A percentile compares a stretch with the other conserved stretches of the same genome.
These are phyloP conservation scores for Cyclotella sp. DNA, from an alignment of 108 stramenopile genomes.

Conservation along the genomic window DNA sequence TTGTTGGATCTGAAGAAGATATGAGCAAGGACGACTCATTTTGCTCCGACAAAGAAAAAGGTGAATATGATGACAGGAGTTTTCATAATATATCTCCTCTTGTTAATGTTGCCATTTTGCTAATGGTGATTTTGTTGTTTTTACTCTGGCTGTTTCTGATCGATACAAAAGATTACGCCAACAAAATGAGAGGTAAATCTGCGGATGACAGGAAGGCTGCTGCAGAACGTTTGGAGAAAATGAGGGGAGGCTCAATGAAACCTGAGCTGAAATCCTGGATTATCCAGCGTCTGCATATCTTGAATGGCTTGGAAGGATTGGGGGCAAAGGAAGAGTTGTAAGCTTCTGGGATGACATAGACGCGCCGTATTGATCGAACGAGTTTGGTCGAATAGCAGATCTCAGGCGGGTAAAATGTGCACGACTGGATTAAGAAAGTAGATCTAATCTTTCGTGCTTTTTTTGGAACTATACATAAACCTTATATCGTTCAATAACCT, in stretches of 20 bases:
- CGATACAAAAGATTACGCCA: constrained; percentile 23
- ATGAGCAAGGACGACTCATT: constrained; percentile 42
- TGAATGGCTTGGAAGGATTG: constrained; percentile 29
- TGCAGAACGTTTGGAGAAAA: constrained; percentile 51
- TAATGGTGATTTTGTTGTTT: neutral
- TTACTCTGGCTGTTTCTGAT: neutral
- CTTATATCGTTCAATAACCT: too few species aligned
- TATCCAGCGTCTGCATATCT: constrained; percentile 48
- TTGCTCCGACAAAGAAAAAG: constrained; percentile 55
- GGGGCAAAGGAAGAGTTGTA: constrained; percentile 40
- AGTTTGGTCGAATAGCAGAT: too few species aligned
- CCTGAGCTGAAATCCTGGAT: constrained; percentile 56
- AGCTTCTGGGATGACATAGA: neutral
- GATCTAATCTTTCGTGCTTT: too few species aligned
- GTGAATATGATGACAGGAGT: neutral
- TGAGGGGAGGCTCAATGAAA: constrained; percentile 52
- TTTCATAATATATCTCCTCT: neutral
- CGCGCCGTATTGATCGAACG: too few species aligned
- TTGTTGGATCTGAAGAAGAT: constrained; percentile 51
- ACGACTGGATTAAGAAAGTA: too few species aligned
- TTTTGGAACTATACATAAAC: too few species aligned
- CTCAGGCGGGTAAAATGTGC: too few species aligned
- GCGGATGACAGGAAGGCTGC: constrained; percentile 43
- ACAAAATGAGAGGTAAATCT: constrained; percentile 47
- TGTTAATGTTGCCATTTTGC: neutral